Base-by-base conservation (phyloP, 1,139 yeast species). In the Zygoascus meyerae region DNA sequence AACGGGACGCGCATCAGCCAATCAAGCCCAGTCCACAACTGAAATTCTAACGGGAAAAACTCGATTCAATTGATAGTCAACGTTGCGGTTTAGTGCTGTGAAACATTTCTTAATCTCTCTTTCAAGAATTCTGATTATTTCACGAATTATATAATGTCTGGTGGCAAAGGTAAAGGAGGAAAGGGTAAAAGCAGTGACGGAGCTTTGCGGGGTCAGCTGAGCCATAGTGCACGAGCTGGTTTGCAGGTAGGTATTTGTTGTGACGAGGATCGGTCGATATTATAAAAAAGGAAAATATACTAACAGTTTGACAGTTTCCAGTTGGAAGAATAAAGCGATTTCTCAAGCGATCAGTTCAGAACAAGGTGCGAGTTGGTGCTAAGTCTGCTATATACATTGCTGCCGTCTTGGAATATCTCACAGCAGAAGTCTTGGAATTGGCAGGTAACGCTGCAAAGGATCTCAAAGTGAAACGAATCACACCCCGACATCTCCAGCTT, bases 391-490 rank as follows among this genome's bases (percentile, higher is more conserved):
- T 92, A 57, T 92, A 90, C 70, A 77, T 92, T 62, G 90, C 99
- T 49, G 97, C 98, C 3, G 98, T 92, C 45, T 77, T 92, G 64
- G 99, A 92, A 69, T 92, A 92, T 71, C 77, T 92, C 67, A 92
- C 98, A 48, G 98, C 99, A 42, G 99, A 92, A 74, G 96, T 92
- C 46, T 80, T 92, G 68, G 99, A 92, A 73, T 78, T 92, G 74
- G 98, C 99, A 40, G 98, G 99, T 67, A 90, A 92, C 66, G 98
- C 98, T 31, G 98, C 98, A 55, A 90, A 92, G 72, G 98, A 94
- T 69, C 79, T 92, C 73, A 90, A 92, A 72, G 95, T 92, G 65
- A 89, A 94, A 76, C 86, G 99, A 80, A 92, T 92, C 69, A 90
- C 97, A 36, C 99, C 99, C 60, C 86, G 98, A 72, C 98, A 94